These are phyloP conservation scores for Trichothecium roseum DNA, from an alignment of 2,329 filamentous ascomycete species.

Conservation along the genomic window DNA sequence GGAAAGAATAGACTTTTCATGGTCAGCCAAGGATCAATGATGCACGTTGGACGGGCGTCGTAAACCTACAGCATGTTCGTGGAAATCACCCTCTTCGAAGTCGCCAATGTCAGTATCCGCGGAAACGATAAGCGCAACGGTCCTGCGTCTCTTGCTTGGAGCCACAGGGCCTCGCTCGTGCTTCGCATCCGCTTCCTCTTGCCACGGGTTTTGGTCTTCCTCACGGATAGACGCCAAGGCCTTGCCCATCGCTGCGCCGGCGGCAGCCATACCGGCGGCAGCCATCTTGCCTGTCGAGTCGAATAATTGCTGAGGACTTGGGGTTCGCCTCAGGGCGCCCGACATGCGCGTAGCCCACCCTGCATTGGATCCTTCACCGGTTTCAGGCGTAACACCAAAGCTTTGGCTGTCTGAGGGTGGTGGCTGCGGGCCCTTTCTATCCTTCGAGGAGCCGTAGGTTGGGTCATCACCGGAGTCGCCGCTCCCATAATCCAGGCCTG, in stretches of 20 bases:
- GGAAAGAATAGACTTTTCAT: conserved; percentile 66
- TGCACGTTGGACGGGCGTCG: neutral
- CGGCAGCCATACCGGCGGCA: conserved; percentile 70
- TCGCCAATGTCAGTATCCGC: conserved; percentile 56
- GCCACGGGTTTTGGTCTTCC: conserved; percentile 81
- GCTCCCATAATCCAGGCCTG: conserved; percentile 35
- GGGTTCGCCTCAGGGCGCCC: conserved; percentile 68
- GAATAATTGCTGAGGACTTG: conserved; percentile 81
- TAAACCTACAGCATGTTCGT: conserved; percentile 70
- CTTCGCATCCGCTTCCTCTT: conserved; percentile 73
- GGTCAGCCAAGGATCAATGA: conserved; percentile 4
- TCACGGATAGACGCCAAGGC: conserved; percentile 76
- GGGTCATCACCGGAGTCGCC: conserved; percentile 44
- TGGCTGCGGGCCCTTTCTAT: conserved; percentile 20
- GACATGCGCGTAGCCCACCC: conserved; percentile 71
- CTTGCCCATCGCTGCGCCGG: conserved; percentile 71
- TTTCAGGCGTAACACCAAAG: conserved; percentile 24
- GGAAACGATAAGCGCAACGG: conserved; percentile 80
- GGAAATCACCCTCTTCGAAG: conserved; percentile 48
- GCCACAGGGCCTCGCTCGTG: conserved; percentile 29
- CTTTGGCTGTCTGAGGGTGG: conserved; percentile 20
- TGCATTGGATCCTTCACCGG: conserved; percentile 21
- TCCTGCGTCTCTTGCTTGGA: conserved; percentile 50
- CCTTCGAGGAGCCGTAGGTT: conserved; percentile 32
- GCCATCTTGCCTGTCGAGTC: conserved; percentile 75